Conservation (phyloP, 192 early-diverging fungal genomes). For the Coemansia sp. region DNA sequence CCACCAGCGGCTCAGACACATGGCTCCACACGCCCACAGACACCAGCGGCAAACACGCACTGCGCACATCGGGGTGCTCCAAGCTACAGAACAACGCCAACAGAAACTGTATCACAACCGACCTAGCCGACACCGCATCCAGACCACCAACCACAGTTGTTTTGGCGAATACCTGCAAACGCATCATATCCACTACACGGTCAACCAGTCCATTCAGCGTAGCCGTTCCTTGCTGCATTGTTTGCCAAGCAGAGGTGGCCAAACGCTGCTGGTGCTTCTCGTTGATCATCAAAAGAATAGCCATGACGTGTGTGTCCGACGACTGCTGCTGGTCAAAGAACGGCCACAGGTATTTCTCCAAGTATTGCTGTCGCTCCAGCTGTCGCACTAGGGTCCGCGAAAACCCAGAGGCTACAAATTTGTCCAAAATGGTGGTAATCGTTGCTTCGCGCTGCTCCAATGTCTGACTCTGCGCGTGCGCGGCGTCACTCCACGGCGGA, state of each 20-base stretch:
- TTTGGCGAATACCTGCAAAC: slow-evolving; percentile 9
- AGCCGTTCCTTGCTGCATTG: slow-evolving; percentile 60
- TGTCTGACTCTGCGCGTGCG: background rate
- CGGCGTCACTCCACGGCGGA: background rate
- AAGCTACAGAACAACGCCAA: slow-evolving; percentile 83
- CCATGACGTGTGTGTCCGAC: slow-evolving; percentile 63
- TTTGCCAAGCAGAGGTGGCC: slow-evolving; percentile 55
- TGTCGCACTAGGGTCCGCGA: background rate
- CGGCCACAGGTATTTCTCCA: background rate
- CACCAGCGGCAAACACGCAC: slow-evolving; percentile 76
- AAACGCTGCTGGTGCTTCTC: slow-evolving; percentile 85
- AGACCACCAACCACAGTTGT: slow-evolving; percentile 9
- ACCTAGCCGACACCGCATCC: slow-evolving; percentile 44
- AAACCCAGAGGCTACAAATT: background rate
- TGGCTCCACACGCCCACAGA: slow-evolving; percentile 77
- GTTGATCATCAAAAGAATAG: slow-evolving; percentile 85
- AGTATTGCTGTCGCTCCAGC: slow-evolving; percentile 7
- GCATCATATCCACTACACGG: slow-evolving; percentile 14
- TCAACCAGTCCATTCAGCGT: slow-evolving; percentile 36
- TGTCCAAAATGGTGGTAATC: background rate
- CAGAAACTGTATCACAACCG: slow-evolving; percentile 71
- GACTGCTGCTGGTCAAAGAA: background rate
- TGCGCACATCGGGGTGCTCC: slow-evolving; percentile 75
- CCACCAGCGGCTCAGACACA: slow-evolving; percentile 56
- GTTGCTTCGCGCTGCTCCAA: background rate